A percentile compares a stretch with the other conserved stretches of the same genome.
Conservation (phyloP, 441 rosid genomes). For the Jatropha multifida region DNA sequence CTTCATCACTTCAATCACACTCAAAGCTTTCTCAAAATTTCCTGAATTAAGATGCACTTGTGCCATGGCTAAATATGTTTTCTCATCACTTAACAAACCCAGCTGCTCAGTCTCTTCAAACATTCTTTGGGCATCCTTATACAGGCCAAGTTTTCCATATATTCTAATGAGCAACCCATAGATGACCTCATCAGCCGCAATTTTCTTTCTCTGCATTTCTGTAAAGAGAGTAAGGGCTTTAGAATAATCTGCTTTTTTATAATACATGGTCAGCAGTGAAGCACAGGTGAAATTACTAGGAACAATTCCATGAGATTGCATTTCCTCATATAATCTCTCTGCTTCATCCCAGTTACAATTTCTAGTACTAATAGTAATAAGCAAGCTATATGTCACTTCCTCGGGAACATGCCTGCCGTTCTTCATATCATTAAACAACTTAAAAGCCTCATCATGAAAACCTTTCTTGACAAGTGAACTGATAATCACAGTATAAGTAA, state of each 20-base stretch:
- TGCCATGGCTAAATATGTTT: constrained; percentile 90
- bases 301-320: constrained; percentile 60
- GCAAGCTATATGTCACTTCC: constrained; percentile 77
- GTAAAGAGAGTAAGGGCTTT: constrained; percentile 83
- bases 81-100: constrained; percentile 71
- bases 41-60: constrained; percentile 76
- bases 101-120: constrained; percentile 62
- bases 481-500: constrained; percentile 78
- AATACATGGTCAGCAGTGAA: constrained; percentile 76
- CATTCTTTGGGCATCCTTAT: constrained; percentile 68
- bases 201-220: constrained; percentile 68
- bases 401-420: constrained; percentile 63
- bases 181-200: constrained; percentile 79
- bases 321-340: constrained; percentile 57
- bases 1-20: constrained; percentile 65
- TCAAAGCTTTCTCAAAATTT: constrained; percentile 65
- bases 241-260: constrained; percentile 68
- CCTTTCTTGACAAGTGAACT: constrained; percentile 71
- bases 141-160: constrained; percentile 83
- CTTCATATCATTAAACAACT: constrained; percentile 66
- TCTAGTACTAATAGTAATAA: constrained; percentile 56
- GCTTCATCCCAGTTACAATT: constrained; percentile 64
- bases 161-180: constrained; percentile 86
- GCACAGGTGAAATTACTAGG: constrained; percentile 96
- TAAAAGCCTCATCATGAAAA: constrained; percentile 56